Evolutionary conservation across 805 yeast species (phyloP).

Genomic region (Candida pseudoglaebosa): DNA sequence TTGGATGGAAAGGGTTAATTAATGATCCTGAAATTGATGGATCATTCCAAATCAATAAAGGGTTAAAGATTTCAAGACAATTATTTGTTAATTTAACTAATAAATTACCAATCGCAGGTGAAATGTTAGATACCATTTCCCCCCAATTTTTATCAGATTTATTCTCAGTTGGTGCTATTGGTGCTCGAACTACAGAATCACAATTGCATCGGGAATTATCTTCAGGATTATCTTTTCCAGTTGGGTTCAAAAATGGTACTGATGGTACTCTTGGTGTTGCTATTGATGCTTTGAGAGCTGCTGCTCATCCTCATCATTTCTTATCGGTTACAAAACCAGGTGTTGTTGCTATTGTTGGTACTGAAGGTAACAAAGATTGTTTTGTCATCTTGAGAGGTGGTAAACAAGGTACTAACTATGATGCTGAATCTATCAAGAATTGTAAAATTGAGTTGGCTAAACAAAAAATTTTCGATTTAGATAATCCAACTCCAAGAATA

Average conservation of each 20-base stretch:
- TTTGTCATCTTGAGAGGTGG: slow-evolving; percentile 96
- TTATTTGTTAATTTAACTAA: slow-evolving; percentile 81
- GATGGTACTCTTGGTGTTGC: slow-evolving; percentile 95
- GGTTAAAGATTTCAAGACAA: slow-evolving; percentile 82
- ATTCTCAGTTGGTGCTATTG: slow-evolving; percentile 95
- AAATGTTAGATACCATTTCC: slow-evolving; percentile 95
- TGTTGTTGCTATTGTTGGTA: slow-evolving; percentile 91
- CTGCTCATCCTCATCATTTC: slow-evolving; percentile 91
- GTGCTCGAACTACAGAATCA: slow-evolving; percentile 98
- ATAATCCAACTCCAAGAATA: slow-evolving; percentile 55
- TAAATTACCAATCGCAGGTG: slow-evolving; percentile 89
- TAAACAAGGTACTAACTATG: slow-evolving; percentile 86
- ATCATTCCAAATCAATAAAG: slow-evolving; percentile 90
- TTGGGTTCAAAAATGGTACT: slow-evolving; percentile 97
- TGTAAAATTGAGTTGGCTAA: slow-evolving; percentile 59
- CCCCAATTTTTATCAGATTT: slow-evolving; percentile 94
- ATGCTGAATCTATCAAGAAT: slow-evolving; percentile 63
- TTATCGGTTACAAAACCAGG: slow-evolving; percentile 95
- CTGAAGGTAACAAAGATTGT: slow-evolving; percentile 88
- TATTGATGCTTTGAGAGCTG: slow-evolving; percentile 89
- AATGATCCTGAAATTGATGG: slow-evolving; percentile 96
- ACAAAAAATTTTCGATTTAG: slow-evolving; percentile 44
- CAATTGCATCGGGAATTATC: slow-evolving; percentile 97
- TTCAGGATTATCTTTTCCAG: slow-evolving; percentile 95
- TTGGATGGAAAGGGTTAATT: slow-evolving; percentile 98